Evolutionary conservation across 352 stramenopile genomes (phyloP).

Genomic region (Globisporangium splendens): DNA sequence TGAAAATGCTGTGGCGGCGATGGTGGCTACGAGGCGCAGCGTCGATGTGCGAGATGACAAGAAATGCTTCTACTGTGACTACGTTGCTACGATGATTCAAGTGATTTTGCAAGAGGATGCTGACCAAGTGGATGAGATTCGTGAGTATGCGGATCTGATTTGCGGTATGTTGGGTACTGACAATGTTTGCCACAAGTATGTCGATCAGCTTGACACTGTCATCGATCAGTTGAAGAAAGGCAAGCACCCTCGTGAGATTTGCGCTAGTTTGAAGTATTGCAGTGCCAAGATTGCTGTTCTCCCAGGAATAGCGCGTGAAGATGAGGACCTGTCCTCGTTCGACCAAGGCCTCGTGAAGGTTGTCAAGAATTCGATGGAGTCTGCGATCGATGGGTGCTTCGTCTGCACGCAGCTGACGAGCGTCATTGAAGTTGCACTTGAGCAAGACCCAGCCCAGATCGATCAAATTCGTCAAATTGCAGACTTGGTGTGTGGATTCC

Average conservation of each 20-base stretch:
- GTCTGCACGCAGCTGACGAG: conserved; percentile 68
- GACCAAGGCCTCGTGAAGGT: conserved; percentile 26
- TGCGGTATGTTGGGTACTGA: conserved; percentile 62
- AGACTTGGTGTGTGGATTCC: conserved; percentile 54
- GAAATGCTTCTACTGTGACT: conserved; percentile 61
- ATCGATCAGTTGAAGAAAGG: conserved; percentile 63
- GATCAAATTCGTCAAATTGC: conserved; percentile 56
- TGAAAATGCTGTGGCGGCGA: conserved; percentile 27
- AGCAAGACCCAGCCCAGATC: conserved; percentile 49
- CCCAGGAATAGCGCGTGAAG: not conserved
- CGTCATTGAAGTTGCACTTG: conserved; percentile 49
- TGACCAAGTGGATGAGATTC: conserved; percentile 49
- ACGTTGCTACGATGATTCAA: conserved; percentile 52
- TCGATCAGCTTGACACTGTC: conserved; percentile 62
- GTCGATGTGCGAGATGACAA: conserved; percentile 30
- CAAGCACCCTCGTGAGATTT: conserved; percentile 66
- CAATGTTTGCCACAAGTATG: conserved; percentile 63
- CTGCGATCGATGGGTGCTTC: conserved; percentile 47
- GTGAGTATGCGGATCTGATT: conserved; percentile 68
- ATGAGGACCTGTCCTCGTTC: conserved; percentile 18
- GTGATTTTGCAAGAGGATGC: conserved; percentile 58
- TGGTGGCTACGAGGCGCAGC: conserved; percentile 16
- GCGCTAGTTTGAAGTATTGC: conserved; percentile 56
- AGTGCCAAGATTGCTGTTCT: conserved; percentile 6
- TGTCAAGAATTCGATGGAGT: conserved; percentile 32